Percentiles rank a stretch among this genome's conserved stretches.
These are phyloP conservation scores for Alternaria rosae DNA, from an alignment of 2,329 filamentous ascomycete genomes.

Conservation along the genomic window DNA sequence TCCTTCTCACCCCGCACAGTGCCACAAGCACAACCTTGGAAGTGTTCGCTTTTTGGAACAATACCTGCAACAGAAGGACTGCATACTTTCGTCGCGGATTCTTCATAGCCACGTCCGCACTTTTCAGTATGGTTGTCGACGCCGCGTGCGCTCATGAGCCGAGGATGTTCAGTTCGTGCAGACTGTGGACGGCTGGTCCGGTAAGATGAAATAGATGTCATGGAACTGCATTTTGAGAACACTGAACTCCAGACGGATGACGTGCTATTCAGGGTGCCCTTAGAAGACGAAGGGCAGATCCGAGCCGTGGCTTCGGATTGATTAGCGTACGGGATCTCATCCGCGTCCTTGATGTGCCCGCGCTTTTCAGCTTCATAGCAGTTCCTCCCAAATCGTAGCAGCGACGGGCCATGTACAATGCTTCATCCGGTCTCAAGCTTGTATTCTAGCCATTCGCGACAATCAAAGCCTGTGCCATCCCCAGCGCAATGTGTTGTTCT, in stretches of 20 bases:
- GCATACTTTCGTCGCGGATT: neutral
- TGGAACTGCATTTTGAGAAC: constrained; percentile 3
- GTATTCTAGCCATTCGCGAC: neutral
- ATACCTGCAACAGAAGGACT: neutral
- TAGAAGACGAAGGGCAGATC: neutral
- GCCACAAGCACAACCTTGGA: neutral
- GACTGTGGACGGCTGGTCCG: neutral
- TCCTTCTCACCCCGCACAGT: neutral
- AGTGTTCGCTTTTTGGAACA: neutral
- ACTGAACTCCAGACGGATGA: neutral
- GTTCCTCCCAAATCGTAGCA: neutral
- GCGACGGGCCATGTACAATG: neutral
- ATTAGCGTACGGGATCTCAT: neutral
- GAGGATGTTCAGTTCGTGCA: neutral
- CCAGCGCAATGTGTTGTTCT: neutral
- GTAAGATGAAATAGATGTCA: constrained; percentile 10
- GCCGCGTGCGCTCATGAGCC: neutral
- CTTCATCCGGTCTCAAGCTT: neutral
- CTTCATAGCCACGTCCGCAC: neutral
- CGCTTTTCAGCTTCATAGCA: neutral
- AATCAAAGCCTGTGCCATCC: neutral
- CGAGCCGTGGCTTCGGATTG: neutral
- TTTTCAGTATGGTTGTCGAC: neutral
- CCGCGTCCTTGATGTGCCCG: neutral
- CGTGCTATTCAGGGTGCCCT: neutral